Evolutionary conservation across 2,329 filamentous ascomycete species (phyloP), one percentile per base, ranked within the genome.

Genomic region (Aspergillus tamarii): DNA sequence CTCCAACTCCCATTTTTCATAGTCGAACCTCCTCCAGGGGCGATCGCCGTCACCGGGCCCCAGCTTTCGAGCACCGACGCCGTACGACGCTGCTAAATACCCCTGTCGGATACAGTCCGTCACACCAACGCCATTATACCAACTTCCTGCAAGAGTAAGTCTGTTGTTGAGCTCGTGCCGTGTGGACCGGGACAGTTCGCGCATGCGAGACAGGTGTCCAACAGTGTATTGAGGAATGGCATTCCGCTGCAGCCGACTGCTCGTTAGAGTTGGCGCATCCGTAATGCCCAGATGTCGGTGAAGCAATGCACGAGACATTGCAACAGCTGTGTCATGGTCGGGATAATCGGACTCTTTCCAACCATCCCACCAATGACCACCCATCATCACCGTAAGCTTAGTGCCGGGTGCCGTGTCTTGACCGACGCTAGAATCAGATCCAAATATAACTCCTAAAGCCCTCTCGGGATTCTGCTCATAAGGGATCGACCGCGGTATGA

Each of bases 191-290:
- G 89, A 84, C 1, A 89, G 85, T 2, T 76, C 74, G 26, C 78
- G 79, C 81, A 96, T 87, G 64, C 86, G 84, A 10, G 81, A 77
- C 30, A 86, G 78, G 77, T 98, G 94, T 41, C 93, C 93, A 1
- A 97, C 89, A 0, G 84, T 86, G 76, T 96, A 96, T 79, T 99
- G 95, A 12, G 95, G 94, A 68, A 99, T 95, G 74, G 93, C 96
- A 66, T 95, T 84, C 64, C 82, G 81, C 61, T 88, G 83, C 52
- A 91, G 70, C 62, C 85, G 85, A 19, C 88, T 89, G 63, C 86
- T 82, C 39, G 85, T 85, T n/a, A 88, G 82, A 21, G 83, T 82
- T 0, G 91, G 89, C 30, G 86, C 80, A 26, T 87, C 85, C 0
- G 80, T 84, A 74, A 97, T 92, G 63, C 84, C 84, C 6, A 98